These are phyloP conservation scores for Kokia cookei DNA, from an alignment of 441 rosid genomes.

Conservation along the genomic window DNA sequence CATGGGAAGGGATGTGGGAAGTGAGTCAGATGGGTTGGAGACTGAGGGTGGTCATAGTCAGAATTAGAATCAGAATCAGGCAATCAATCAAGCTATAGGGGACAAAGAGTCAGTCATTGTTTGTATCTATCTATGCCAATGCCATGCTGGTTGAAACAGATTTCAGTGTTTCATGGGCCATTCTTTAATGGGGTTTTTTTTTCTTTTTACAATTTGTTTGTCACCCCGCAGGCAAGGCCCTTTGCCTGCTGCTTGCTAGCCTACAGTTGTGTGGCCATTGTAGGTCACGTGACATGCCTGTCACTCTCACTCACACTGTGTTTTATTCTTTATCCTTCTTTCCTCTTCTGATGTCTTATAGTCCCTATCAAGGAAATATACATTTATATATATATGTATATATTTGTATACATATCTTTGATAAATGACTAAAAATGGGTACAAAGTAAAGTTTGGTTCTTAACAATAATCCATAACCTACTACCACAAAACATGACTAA, in stretches of 20 bases:
- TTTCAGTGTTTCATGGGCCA: conserved; percentile 36
- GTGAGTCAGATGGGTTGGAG: not conserved
- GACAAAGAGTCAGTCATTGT: not conserved
- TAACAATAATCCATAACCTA: not conserved
- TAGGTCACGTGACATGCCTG: conserved; percentile 42
- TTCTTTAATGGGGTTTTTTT: not conserved
- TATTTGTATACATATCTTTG: no score
- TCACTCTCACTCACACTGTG: conserved; percentile 11
- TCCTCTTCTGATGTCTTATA: conserved; percentile 8
- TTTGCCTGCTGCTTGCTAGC: not conserved
- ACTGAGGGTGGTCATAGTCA: not conserved
- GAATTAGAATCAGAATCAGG: not conserved
- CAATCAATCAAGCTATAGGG: not conserved
- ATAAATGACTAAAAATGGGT: not conserved
- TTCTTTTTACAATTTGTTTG: conserved; percentile 17
- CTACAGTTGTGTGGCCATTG: not conserved
- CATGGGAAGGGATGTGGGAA: conserved; percentile 27
- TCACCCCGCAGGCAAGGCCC: conserved; percentile 10
- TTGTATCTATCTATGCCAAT: not conserved
- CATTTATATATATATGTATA: no score
- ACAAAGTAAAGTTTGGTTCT: not conserved
- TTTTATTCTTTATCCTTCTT: conserved; percentile 33
- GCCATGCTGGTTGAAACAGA: not conserved
- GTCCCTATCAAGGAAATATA: not conserved
- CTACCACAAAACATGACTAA: not conserved